Conservation (phyloP, 768 basidiomycete species). For the Phylloporus sp. region DNA sequence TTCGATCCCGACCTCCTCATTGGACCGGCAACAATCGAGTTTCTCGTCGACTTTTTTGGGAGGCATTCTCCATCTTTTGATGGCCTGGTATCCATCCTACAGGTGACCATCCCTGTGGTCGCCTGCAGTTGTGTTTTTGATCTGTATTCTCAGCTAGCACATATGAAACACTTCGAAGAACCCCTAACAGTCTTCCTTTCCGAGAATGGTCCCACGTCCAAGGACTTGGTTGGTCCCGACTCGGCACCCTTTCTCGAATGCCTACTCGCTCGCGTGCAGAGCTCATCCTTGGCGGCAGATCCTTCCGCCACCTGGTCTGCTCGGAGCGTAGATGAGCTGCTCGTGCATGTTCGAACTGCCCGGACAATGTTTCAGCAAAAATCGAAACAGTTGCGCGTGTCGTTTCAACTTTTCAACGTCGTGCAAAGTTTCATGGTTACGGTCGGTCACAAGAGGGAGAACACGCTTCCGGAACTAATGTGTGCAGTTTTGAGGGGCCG, state of each 20-base stretch:
- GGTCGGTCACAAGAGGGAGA: constrained; percentile 39
- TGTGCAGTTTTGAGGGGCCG: constrained; percentile 42
- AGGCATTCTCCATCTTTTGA: constrained; percentile 57
- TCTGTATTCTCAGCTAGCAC: constrained; percentile 41
- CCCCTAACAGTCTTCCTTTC: constrained; percentile 40
- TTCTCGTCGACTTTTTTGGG: constrained; percentile 51
- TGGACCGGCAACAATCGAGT: constrained; percentile 53
- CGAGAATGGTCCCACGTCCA: constrained; percentile 6
- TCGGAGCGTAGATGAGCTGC: constrained; percentile 27
- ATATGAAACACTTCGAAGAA: constrained; percentile 70
- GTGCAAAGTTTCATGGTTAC: constrained; percentile 41
- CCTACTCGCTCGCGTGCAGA: constrained; percentile 34
- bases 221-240: constrained; percentile 13
- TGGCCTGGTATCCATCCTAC: constrained; percentile 51
- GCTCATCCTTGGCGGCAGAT: constrained; percentile 12
- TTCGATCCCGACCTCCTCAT: constrained; percentile 59
- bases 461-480: constrained; percentile 38
- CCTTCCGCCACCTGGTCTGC: constrained; percentile 23
- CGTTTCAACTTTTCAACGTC: constrained; percentile 42
- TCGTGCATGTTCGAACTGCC: constrained; percentile 35
- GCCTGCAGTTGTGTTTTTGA: background rate
- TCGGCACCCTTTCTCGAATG: constrained; percentile 35
- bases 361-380: constrained; percentile 33
- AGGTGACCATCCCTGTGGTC: constrained; percentile 38
- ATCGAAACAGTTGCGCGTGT: constrained; percentile 38